Evolutionary conservation across 2,329 filamentous ascomycete species (phyloP).

Genomic region (Fusarium sp.): DNA sequence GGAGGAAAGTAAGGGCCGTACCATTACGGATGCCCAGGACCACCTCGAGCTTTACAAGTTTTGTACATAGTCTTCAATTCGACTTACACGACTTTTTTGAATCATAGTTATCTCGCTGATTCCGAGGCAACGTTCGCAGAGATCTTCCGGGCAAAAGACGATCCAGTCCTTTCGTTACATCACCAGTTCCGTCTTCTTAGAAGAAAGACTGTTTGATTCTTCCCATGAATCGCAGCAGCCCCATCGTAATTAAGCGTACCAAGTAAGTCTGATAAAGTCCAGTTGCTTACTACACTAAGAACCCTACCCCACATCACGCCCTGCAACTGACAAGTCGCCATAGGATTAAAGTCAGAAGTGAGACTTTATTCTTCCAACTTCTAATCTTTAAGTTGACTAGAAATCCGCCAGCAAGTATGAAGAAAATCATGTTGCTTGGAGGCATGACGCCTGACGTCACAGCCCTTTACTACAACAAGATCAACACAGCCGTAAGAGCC

Average conservation of each 20-base stretch:
- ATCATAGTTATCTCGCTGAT: accelerated
- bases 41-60: neutral
- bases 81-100: neutral
- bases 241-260: accelerated
- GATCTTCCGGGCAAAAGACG: accelerated
- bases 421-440: neutral
- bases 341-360: neutral
- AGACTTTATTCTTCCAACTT: neutral
- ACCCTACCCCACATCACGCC: neutral
- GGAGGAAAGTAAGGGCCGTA: neutral
- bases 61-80: neutral
- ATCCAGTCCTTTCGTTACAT: neutral
- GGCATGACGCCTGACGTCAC: constrained; percentile 12
- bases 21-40: accelerated
- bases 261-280: accelerated
- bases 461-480: neutral
- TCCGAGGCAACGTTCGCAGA: accelerated
- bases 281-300: neutral
- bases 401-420: neutral
- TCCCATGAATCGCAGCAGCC: neutral
- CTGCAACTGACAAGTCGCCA: neutral
- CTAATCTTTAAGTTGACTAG: no score
- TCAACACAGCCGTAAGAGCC: neutral
- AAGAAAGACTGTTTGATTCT: neutral
- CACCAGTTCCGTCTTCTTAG: accelerated